Evolutionary conservation across 2,329 filamentous ascomycete species (phyloP).

Genomic region (Cladophialophora exuberans): DNA sequence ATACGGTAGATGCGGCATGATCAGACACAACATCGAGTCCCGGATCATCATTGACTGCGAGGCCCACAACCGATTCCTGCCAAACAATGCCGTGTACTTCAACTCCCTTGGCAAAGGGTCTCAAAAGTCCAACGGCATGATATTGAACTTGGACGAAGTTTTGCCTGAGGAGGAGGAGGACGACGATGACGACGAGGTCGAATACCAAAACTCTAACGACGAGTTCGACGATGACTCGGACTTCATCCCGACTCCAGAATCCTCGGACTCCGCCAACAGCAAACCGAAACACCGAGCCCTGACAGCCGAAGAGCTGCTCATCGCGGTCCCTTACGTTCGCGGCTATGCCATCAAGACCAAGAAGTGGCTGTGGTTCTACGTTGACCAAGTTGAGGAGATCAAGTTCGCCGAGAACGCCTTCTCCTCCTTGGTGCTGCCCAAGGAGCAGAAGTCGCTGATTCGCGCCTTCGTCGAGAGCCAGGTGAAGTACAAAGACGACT

Average conservation of each 20-base stretch:
- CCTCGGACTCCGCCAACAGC: slow-evolving; percentile 9
- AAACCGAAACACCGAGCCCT: slow-evolving; percentile 33
- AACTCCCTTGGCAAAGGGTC: not conserved
- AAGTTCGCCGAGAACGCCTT: slow-evolving; percentile 52
- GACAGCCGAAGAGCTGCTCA: slow-evolving; percentile 42
- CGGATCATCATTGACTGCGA: slow-evolving; percentile 57
- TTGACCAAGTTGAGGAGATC: slow-evolving; percentile 47
- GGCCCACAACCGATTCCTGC: slow-evolving; percentile 54
- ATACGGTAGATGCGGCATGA: slow-evolving; percentile 36
- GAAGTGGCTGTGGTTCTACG: slow-evolving; percentile 45
- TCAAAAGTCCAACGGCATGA: slow-evolving; percentile 7
- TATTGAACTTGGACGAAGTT: not conserved
- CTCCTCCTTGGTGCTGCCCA: slow-evolving; percentile 51
- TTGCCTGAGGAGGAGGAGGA: slow-evolving; percentile 29
- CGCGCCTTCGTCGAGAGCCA: slow-evolving; percentile 52
- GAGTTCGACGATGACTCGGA: slow-evolving; percentile 17
- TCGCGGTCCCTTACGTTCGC: slow-evolving; percentile 47
- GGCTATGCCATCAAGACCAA: slow-evolving; percentile 55
- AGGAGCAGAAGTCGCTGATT: slow-evolving; percentile 52
- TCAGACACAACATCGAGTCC: slow-evolving; percentile 44
- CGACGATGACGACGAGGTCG: slow-evolving; percentile 27
- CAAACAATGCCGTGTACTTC: slow-evolving; percentile 41
- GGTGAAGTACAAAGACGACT: slow-evolving; percentile 41
- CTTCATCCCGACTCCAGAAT: slow-evolving; percentile 8
- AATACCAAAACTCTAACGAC: too few relatives aligned